A percentile compares a stretch with the other conserved stretches of the same genome.
phyloP scores from a whole-genome alignment of 495 filamentous ascomycete species.

The Podospora australis region DNA sequence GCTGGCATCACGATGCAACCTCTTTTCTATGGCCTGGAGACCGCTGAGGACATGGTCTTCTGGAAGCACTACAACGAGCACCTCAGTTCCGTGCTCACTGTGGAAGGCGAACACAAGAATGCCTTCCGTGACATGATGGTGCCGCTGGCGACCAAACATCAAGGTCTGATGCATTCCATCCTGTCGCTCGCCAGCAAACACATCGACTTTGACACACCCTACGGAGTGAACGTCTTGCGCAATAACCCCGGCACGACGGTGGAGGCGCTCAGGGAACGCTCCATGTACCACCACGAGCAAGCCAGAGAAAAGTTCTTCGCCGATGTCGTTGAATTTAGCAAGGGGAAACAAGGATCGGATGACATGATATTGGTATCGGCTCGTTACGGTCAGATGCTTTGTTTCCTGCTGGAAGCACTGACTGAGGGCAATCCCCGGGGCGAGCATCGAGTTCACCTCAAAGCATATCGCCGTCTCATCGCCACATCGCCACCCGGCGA shows the following conservation, averaged over 20 bases:
- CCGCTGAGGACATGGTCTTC: constrained; percentile 72
- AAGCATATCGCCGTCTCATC: constrained; percentile 69
- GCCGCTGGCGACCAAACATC: constrained; percentile 75
- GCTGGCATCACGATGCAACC: constrained; percentile 63
- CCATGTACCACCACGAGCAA: constrained; percentile 53
- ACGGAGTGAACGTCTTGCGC: constrained; percentile 40
- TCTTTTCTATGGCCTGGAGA: constrained; percentile 82
- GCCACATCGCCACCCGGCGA: constrained; percentile 51
- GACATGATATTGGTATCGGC: constrained; percentile 54
- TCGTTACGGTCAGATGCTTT: constrained; percentile 65
- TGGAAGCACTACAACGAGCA: constrained; percentile 81
- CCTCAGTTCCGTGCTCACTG: constrained; percentile 72
- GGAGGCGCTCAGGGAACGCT: constrained; percentile 38
- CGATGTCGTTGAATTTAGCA: constrained; percentile 34
- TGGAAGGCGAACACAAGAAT: constrained; percentile 79
- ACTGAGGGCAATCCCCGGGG: constrained; percentile 71
- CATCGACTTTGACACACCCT: constrained; percentile 51
- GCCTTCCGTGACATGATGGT: constrained; percentile 86
- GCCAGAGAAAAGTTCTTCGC: constrained; percentile 53
- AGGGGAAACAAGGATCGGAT: constrained; percentile 34
- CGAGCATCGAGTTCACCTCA: constrained; percentile 74
- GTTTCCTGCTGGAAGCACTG: constrained; percentile 74
- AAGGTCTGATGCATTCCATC: constrained; percentile 88
- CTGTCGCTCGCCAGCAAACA: constrained; percentile 82
- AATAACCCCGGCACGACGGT: constrained; percentile 36